Evolutionary conservation across 495 filamentous ascomycete species (phyloP).

Genomic region (Penicillium soppii): DNA sequence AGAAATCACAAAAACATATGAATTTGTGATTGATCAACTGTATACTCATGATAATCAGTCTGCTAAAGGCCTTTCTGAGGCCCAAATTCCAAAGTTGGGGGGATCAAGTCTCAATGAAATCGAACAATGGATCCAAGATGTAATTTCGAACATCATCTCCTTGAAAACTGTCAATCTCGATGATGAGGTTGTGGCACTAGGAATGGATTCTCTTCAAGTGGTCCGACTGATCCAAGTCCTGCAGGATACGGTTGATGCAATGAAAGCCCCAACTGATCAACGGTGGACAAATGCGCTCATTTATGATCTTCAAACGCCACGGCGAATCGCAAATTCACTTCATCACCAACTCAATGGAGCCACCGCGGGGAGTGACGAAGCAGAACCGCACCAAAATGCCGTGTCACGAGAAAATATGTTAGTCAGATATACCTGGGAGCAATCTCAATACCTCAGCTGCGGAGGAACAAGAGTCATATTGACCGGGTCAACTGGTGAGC

Average conservation of each 20-base stretch:
- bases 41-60: neutral
- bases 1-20: neutral
- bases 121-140: neutral
- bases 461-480: neutral
- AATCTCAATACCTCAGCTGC: neutral
- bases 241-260: neutral
- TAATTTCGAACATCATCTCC: neutral
- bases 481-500: slow-evolving; percentile 2
- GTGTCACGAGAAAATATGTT: neutral
- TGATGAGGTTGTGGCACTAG: neutral
- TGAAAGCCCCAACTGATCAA: neutral
- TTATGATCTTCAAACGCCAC: neutral
- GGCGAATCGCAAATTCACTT: neutral
- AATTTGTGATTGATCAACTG: neutral
- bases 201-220: neutral
- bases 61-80: neutral
- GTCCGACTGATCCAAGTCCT: neutral
- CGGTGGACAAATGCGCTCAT: neutral
- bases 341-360: neutral
- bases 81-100: neutral
- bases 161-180: neutral
- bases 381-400: neutral
- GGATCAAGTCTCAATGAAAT: neutral
- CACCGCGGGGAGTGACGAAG: neutral
- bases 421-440: neutral